phyloP scores from a whole-genome alignment of 1,284 basidiomycete genomes.

The Cryptococcus deneoformans region DNA sequence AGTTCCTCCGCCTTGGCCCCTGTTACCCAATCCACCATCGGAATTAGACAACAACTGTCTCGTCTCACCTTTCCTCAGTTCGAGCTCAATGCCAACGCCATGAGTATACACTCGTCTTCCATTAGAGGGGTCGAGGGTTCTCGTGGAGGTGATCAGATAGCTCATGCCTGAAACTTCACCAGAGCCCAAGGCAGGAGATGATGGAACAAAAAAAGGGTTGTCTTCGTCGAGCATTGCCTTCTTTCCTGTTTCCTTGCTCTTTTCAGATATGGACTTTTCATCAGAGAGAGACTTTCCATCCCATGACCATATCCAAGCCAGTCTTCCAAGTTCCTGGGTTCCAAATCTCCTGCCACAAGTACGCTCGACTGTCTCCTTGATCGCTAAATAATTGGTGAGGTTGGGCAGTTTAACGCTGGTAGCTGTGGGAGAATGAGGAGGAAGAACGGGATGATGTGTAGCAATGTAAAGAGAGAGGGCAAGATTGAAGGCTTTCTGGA shows the following conservation, averaged over 20 bases:
- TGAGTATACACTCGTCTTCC: conserved; percentile 42
- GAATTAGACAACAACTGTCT: conserved; percentile 35
- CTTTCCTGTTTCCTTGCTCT: conserved; percentile 3
- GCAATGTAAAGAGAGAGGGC: conserved; percentile 48
- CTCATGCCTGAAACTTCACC: conserved; percentile 23
- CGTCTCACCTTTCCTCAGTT: conserved; percentile 43
- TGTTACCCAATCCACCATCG: conserved; percentile 35
- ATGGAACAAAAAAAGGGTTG: conserved; percentile 32
- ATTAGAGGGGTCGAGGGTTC: conserved; percentile 39
- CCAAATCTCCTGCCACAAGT: conserved; percentile 43
- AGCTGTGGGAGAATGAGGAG: conserved; percentile 34
- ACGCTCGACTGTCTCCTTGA: conserved; percentile 46
- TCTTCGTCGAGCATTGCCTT: conserved; percentile 22
- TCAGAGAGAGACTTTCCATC: conserved; percentile 32
- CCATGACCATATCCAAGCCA: conserved; percentile 51
- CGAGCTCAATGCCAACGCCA: conserved; percentile 46
- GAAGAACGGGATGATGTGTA: conserved; percentile 47
- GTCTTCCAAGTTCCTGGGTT: conserved; percentile 38
- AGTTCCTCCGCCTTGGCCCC: conserved; percentile 43
- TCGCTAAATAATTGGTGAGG: conserved; percentile 41
- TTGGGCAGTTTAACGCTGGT: conserved; percentile 38
- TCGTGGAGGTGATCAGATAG: conserved; percentile 46
- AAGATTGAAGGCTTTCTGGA: conserved; percentile 48
- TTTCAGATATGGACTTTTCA: conserved; percentile 19
- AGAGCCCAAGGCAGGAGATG: not conserved